These are phyloP conservation scores for Colletotrichum liriopes DNA, from an alignment of 2,329 filamentous ascomycete genomes.

Conservation along the genomic window DNA sequence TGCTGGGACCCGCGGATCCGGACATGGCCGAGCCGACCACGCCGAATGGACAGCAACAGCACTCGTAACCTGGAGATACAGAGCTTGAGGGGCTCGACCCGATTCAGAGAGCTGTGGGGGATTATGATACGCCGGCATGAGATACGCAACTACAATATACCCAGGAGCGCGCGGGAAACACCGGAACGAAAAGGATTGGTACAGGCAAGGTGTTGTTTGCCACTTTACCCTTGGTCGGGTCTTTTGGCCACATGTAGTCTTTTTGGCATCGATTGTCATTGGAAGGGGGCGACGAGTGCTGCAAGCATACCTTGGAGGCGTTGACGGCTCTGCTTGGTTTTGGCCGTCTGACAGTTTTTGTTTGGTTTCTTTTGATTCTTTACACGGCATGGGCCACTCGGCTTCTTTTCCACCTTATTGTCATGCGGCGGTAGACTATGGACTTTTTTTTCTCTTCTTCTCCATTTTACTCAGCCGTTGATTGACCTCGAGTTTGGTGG, in stretches of 20 bases:
- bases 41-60: conserved; percentile 30
- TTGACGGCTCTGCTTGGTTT: conserved; percentile 36
- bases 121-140: conserved; percentile 38
- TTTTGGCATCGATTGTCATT: conserved; percentile 26
- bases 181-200: conserved; percentile 28
- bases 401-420: not conserved
- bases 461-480: not conserved
- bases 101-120: conserved; percentile 1
- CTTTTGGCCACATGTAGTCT: conserved; percentile 25
- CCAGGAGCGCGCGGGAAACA: conserved; percentile 41
- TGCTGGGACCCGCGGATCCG: conserved; percentile 30
- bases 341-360: not conserved
- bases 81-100: not conserved
- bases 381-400: conserved; percentile 10
- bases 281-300: conserved; percentile 2
- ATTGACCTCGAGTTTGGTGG: conserved; percentile 3
- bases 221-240: conserved; percentile 15
- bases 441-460: not conserved
- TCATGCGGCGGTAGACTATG: conserved; percentile 18
- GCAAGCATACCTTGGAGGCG: conserved; percentile 23
- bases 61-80: conserved; percentile 11
- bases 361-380: conserved; percentile 22
- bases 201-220: conserved; percentile 22
- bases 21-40: conserved; percentile 24
- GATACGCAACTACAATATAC: conserved; percentile 42